phyloP scores from a whole-genome alignment of 2,329 filamentous ascomycete genomes.

The Geosmithia flava region DNA sequence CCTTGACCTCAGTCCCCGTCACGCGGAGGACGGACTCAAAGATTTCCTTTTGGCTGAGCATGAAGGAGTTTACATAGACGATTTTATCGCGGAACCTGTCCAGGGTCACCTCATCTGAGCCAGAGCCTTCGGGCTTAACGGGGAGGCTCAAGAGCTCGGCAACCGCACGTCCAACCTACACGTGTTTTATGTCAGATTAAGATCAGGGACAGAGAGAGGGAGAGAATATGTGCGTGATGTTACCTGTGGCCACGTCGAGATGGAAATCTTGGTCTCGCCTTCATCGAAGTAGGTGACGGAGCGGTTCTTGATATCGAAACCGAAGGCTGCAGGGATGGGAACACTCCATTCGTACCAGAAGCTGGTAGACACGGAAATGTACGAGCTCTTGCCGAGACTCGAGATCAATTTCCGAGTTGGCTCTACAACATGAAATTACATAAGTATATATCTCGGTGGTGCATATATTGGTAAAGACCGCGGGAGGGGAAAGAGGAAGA shows the following conservation, averaged over 20 bases:
- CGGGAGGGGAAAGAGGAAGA: no score
- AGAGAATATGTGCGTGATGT: no score
- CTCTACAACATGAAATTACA: background rate
- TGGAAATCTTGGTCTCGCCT: slow-evolving; percentile 42
- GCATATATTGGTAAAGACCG: no score
- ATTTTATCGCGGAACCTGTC: slow-evolving; percentile 26
- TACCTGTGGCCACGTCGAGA: slow-evolving; percentile 45
- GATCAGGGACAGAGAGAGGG: background rate
- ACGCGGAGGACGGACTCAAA: slow-evolving; percentile 47
- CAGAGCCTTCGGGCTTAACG: slow-evolving; percentile 5
- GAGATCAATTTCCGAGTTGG: background rate
- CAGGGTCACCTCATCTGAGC: slow-evolving; percentile 23
- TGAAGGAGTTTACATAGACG: slow-evolving; percentile 43
- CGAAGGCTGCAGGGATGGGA: slow-evolving; percentile 16
- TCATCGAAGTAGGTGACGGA: slow-evolving; percentile 36
- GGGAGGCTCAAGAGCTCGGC: slow-evolving; percentile 28
- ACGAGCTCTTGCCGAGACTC: slow-evolving; percentile 11
- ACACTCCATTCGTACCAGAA: slow-evolving; percentile 43
- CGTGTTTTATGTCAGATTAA: background rate
- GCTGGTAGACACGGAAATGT: slow-evolving; percentile 24
- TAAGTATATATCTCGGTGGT: no score
- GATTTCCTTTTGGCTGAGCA: slow-evolving; percentile 50
- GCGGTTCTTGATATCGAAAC: slow-evolving; percentile 33
- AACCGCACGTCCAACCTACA: slow-evolving; percentile 29
- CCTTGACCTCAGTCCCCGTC: slow-evolving; percentile 39